These are phyloP conservation scores for Mycena vulgaris DNA, from an alignment of 768 basidiomycete species.

Conservation along the genomic window DNA sequence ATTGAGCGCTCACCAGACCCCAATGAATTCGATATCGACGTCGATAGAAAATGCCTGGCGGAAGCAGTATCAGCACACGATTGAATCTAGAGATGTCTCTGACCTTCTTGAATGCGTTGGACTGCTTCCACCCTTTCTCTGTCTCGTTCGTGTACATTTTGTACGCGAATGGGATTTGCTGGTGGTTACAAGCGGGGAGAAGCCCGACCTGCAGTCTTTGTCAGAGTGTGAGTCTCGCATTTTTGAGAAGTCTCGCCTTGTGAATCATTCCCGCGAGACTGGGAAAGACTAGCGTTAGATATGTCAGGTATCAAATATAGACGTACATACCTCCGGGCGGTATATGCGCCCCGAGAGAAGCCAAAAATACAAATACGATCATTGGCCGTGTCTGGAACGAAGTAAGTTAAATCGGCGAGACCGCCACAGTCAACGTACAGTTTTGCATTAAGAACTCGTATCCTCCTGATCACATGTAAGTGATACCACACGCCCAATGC, in stretches of 20 bases:
- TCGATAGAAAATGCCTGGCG: slow-evolving; percentile 57
- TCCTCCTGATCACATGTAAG: slow-evolving; percentile 55
- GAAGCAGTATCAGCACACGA: neutral
- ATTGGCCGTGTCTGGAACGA: slow-evolving; percentile 54
- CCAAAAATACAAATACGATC: slow-evolving; percentile 56
- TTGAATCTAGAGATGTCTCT: neutral
- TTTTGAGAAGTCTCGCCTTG: slow-evolving; percentile 60
- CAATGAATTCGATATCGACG: slow-evolving; percentile 65
- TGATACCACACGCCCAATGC: neutral
- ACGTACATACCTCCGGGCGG: slow-evolving; percentile 64
- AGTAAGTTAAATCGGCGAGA: neutral
- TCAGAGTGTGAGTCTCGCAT: neutral
- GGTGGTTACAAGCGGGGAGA: slow-evolving; percentile 66
- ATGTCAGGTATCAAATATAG: neutral
- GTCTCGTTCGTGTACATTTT: slow-evolving; percentile 60
- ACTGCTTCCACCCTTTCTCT: slow-evolving; percentile 45
- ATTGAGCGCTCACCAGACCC: slow-evolving; percentile 58
- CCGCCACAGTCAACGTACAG: slow-evolving; percentile 52
- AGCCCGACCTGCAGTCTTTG: slow-evolving; percentile 62
- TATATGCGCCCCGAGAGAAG: slow-evolving; percentile 79
- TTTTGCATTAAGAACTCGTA: slow-evolving; percentile 77
- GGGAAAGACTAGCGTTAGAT: neutral
- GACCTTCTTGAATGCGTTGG: slow-evolving; percentile 56
- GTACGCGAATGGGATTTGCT: slow-evolving; percentile 76
- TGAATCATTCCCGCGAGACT: slow-evolving; percentile 61